Percentiles rank a stretch among this genome's conserved stretches.
Conservation (phyloP, 1,284 basidiomycete genomes). For the Afroboletus lepidellus region DNA sequence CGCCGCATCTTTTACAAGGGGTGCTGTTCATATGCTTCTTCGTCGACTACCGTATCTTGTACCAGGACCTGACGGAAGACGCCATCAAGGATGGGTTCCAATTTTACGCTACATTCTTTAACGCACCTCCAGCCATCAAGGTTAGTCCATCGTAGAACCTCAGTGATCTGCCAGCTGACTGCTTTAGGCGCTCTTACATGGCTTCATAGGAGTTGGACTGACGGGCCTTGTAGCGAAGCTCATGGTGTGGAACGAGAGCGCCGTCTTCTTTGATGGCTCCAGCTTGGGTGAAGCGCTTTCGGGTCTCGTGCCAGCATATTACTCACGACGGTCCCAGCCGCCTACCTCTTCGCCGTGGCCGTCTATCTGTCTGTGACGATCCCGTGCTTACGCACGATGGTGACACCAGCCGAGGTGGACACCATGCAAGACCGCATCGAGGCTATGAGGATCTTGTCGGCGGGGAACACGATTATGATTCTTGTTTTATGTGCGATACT, state of each 20-base stretch:
- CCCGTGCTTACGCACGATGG: constrained; percentile 72
- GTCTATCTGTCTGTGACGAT: constrained; percentile 82
- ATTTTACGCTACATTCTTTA: constrained; percentile 89
- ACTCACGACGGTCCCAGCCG: constrained; percentile 45
- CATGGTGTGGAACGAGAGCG: constrained; percentile 84
- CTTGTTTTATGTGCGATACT: constrained; percentile 65
- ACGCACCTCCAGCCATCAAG: constrained; percentile 87
- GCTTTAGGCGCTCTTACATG: constrained; percentile 76
- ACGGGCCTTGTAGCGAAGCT: constrained; percentile 75
- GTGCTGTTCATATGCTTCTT: constrained; percentile 87
- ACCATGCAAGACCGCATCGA: constrained; percentile 67
- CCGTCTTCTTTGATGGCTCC: constrained; percentile 89
- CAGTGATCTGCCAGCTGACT: not conserved
- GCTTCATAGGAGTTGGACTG: constrained; percentile 74
- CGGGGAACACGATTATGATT: constrained; percentile 82
- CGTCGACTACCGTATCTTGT: constrained; percentile 83
- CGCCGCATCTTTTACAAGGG: constrained; percentile 42
- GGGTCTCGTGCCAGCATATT: not conserved
- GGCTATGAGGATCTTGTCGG: constrained; percentile 76
- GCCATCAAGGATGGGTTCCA: constrained; percentile 73
- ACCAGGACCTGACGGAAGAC: constrained; percentile 59
- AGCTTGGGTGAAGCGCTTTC: constrained; percentile 58
- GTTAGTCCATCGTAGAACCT: constrained; percentile 38
- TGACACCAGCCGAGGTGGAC: constrained; percentile 55
- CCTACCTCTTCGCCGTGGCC: constrained; percentile 71